These are phyloP conservation scores for Globisporangium lucens DNA, from an alignment of 352 stramenopile species.

Conservation along the genomic window DNA sequence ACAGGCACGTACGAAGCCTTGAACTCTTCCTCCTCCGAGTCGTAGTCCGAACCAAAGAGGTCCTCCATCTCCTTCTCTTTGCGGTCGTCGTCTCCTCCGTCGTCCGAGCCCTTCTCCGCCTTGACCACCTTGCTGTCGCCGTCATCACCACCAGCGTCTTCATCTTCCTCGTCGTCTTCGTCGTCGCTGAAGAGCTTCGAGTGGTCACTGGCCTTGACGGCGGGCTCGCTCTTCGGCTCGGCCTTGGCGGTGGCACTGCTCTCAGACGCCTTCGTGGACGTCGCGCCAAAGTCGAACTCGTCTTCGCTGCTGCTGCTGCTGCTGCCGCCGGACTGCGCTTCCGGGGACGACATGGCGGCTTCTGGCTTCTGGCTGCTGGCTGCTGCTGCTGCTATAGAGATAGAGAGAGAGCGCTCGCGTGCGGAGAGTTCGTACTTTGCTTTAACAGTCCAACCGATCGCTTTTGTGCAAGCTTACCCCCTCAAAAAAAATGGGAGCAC, in stretches of 20 bases:
- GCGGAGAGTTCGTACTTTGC: too few species aligned
- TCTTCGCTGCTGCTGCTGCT: constrained; percentile 77
- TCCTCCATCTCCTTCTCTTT: constrained; percentile 87
- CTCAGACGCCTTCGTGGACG: constrained; percentile 23
- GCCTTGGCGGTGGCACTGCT: constrained; percentile 12
- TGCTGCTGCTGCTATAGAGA: not conserved
- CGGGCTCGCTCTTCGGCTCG: constrained; percentile 11
- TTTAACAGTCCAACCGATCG: not conserved
- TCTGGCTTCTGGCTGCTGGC: not conserved
- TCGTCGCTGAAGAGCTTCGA: constrained; percentile 74
- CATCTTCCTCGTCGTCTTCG: constrained; percentile 49
- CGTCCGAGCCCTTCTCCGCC: constrained; percentile 25
- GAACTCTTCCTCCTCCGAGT: constrained; percentile 88
- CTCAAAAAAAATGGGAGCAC: too few species aligned
- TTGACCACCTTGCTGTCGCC: constrained; percentile 17
- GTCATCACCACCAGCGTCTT: constrained; percentile 25
- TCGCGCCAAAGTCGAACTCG: constrained; percentile 62
- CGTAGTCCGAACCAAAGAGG: constrained; percentile 87
- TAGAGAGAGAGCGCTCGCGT: not conserved
- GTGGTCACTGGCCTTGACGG: constrained; percentile 20
- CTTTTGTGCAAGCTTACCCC: too few species aligned
- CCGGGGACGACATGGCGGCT: constrained; percentile 70
- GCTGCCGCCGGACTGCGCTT: constrained; percentile 46
- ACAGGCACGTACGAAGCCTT: constrained; percentile 66
- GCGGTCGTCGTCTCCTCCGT: constrained; percentile 26